Evolutionary conservation across 306 rosid genomes (phyloP).

Genomic region (cucumber (Cucumis sativus)): DNA sequence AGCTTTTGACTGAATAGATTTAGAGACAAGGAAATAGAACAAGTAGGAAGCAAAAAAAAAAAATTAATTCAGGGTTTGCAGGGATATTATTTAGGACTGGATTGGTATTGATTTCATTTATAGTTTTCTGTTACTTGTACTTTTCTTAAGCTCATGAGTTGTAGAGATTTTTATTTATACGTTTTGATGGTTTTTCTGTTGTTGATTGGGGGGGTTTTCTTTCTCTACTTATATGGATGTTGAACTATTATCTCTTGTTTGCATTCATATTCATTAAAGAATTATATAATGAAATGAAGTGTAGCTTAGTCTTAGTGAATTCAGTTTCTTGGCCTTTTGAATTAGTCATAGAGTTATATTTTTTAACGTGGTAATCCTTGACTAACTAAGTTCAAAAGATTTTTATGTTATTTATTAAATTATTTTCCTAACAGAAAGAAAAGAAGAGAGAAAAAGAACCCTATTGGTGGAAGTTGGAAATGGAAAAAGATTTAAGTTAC

Average conservation of each 20-base stretch:
- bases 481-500: no score
- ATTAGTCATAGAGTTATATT: no score
- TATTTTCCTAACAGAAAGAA: no score
- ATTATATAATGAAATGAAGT: no score
- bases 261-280: background rate
- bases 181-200: background rate
- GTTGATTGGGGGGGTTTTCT: background rate
- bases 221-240: background rate
- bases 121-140: background rate
- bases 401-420: no score
- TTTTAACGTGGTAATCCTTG: no score
- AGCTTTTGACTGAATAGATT: background rate
- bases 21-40: background rate
- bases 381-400: no score
- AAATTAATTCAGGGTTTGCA: background rate
- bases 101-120: background rate
- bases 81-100: background rate
- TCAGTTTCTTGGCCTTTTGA: no score
- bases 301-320: no score
- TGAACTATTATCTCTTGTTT: background rate
- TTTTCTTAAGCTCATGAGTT: background rate
- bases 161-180: background rate
- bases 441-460: no score
- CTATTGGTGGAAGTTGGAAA: no score
- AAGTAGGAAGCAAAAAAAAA: background rate